phyloP scores from a whole-genome alignment of 495 filamentous ascomycete genomes.

The Podospora comata region DNA sequence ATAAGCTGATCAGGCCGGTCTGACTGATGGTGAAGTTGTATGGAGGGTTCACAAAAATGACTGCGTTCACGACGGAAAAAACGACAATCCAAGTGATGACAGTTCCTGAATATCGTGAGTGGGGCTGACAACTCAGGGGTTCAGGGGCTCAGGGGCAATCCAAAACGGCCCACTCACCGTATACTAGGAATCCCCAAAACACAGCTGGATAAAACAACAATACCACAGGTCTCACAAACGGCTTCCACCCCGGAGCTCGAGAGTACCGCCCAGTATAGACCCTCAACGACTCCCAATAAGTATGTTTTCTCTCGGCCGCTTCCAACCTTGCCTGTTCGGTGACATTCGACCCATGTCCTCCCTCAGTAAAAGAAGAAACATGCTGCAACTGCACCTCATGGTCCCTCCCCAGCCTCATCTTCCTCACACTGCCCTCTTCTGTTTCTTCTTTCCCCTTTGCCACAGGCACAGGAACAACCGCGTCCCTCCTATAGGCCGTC shows the following conservation, averaged over 20 bases:
- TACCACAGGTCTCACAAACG: constrained; percentile 48
- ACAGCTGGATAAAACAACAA: constrained; percentile 55
- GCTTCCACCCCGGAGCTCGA: constrained; percentile 47
- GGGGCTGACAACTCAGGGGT: neutral
- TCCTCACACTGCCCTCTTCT: constrained; percentile 14
- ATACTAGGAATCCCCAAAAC: constrained; percentile 52
- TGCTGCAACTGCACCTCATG: constrained; percentile 18
- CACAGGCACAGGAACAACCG: constrained; percentile 24
- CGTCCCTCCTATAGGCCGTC: constrained; percentile 47
- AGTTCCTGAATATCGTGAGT: constrained; percentile 22
- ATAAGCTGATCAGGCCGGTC: constrained; percentile 49
- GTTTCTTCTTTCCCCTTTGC: constrained; percentile 26
- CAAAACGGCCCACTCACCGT: constrained; percentile 31
- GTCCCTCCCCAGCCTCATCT: constrained; percentile 23
- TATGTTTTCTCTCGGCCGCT: constrained; percentile 31
- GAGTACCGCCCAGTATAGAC: constrained; percentile 42
- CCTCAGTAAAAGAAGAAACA: constrained; percentile 28
- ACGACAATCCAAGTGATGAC: constrained; percentile 54
- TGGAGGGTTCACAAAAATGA: constrained; percentile 48
- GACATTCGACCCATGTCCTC: constrained; percentile 29
- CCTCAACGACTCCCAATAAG: constrained; percentile 33
- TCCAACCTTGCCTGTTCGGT: constrained; percentile 1
- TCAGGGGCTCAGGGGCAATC: neutral
- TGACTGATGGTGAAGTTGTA: constrained; percentile 53
- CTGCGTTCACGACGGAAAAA: constrained; percentile 51